A percentile compares a stretch with the other conserved stretches of the same genome.
Evolutionary conservation across 306 rosid species (phyloP).

Genomic region (Astragalus glycyphyllos): DNA sequence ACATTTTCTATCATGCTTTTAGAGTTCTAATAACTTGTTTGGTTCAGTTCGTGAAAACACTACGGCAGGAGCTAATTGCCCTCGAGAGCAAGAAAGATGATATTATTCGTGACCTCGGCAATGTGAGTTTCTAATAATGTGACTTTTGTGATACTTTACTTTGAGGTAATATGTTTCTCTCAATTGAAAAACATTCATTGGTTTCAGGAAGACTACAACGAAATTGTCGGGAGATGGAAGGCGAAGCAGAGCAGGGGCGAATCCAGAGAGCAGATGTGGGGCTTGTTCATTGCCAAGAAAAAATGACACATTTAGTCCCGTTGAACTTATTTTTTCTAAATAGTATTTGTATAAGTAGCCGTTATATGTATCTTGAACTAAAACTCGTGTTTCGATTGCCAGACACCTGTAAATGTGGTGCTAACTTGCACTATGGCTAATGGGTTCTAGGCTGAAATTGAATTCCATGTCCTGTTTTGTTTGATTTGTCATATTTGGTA

Average conservation of each 20-base stretch:
- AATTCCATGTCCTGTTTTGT: background rate
- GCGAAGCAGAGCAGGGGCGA: constrained; percentile 62
- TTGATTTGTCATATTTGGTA: background rate
- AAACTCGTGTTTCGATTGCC: background rate
- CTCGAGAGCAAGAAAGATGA: constrained; percentile 71
- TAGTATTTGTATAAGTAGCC: constrained; percentile 32
- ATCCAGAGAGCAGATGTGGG: constrained; percentile 72
- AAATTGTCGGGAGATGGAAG: constrained; percentile 62
- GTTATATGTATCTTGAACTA: constrained; percentile 15
- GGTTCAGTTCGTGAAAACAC: constrained; percentile 68
- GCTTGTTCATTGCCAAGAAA: constrained; percentile 77
- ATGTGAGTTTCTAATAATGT: constrained; percentile 57
- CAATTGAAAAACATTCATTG: constrained; percentile 2
- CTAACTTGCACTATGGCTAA: background rate
- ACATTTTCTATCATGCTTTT: background rate
- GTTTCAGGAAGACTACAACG: constrained; percentile 67
- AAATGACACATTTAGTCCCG: constrained; percentile 43
- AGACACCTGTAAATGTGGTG: background rate
- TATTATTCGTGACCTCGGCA: constrained; percentile 69
- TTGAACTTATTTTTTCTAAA: constrained; percentile 12
- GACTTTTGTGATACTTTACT: constrained; percentile 8
- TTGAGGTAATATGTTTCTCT: constrained; percentile 37
- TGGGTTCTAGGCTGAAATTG: background rate
- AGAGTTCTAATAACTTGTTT: constrained; percentile 32
- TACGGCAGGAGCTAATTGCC: constrained; percentile 63